Conservation (phyloP, 495 filamentous ascomycete genomes). For the Gamarada debralockiae region DNA sequence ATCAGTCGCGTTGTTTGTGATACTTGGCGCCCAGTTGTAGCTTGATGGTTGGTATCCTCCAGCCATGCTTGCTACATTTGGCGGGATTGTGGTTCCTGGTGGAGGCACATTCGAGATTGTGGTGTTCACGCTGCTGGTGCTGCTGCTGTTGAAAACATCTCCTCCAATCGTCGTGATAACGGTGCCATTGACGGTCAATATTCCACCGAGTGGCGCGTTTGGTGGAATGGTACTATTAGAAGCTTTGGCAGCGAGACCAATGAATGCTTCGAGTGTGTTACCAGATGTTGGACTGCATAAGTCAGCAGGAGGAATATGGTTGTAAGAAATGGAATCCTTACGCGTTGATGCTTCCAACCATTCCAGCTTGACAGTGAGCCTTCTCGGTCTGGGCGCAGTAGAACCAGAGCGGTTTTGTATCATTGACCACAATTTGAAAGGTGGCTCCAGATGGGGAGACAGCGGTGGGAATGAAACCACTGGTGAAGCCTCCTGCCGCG, state of each 20-base stretch:
- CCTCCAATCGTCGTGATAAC: conserved; percentile 25
- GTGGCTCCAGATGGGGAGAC: conserved; percentile 29
- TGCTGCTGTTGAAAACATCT: conserved; percentile 23
- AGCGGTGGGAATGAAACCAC: conserved; percentile 40
- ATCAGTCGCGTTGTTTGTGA: conserved; percentile 25
- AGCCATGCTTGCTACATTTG: conserved; percentile 29
- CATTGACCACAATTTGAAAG: conserved; percentile 41
- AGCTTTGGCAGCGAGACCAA: conserved; percentile 26
- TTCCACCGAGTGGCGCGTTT: conserved; percentile 31
- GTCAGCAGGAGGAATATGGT: background rate
- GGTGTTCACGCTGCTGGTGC: conserved; percentile 6
- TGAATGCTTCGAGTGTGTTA: conserved; percentile 35
- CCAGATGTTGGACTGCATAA: conserved; percentile 13
- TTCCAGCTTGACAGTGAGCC: conserved; percentile 40
- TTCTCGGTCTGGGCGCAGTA: conserved; percentile 47
- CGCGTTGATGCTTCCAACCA: conserved; percentile 41
- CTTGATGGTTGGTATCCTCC: conserved; percentile 32
- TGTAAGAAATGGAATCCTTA: conserved; percentile 5
- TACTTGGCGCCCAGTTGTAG: conserved; percentile 30
- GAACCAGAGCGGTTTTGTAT: conserved; percentile 53
- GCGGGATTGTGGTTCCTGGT: conserved; percentile 19
- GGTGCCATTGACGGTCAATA: conserved; percentile 32
- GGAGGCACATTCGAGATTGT: conserved; percentile 21
- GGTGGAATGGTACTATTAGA: conserved; percentile 32
- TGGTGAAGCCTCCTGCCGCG: conserved; percentile 31